A percentile compares a stretch with the other conserved stretches of the same genome.
These are phyloP conservation scores for Candida pseudoviswanathii DNA, from an alignment of 1,139 yeast species.

Conservation along the genomic window DNA sequence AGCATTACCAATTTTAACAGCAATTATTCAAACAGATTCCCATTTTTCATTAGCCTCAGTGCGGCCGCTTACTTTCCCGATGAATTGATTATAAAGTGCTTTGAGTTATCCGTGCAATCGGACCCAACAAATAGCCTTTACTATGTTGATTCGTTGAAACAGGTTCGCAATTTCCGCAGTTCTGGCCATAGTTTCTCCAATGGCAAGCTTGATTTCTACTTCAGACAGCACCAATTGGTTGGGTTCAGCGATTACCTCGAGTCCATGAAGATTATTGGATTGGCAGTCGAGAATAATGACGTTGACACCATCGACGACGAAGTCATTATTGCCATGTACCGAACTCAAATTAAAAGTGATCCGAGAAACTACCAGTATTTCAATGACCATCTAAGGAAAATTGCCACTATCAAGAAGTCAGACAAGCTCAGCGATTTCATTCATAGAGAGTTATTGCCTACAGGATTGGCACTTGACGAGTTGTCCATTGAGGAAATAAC, in stretches of 20 bases:
- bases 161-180: slow-evolving; percentile 8
- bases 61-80: slow-evolving; percentile 61
- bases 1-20: slow-evolving; percentile 19
- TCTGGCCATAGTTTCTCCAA: slow-evolving; percentile 16
- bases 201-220: slow-evolving; percentile 43
- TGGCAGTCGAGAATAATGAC: slow-evolving; percentile 29
- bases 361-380: slow-evolving; percentile 38
- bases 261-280: slow-evolving; percentile 57
- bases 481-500: slow-evolving; percentile 65
- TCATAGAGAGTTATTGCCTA: slow-evolving; percentile 55
- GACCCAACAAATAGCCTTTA: slow-evolving; percentile 59
- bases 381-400: slow-evolving; percentile 37
- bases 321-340: slow-evolving; percentile 49
- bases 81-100: slow-evolving; percentile 61
- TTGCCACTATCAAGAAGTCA: slow-evolving; percentile 53
- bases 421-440: slow-evolving; percentile 44
- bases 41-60: slow-evolving; percentile 56
- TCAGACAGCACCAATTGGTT: slow-evolving; percentile 56
- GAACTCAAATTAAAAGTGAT: slow-evolving; percentile 36
- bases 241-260: slow-evolving; percentile 62
- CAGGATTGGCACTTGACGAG: slow-evolving; percentile 59
- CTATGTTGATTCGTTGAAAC: slow-evolving; percentile 65
- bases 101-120: slow-evolving; percentile 51
- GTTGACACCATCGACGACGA: slow-evolving; percentile 38
- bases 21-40: slow-evolving; percentile 21